phyloP scores from a whole-genome alignment of 2,329 filamentous ascomycete species.

The Venturia asperata region DNA sequence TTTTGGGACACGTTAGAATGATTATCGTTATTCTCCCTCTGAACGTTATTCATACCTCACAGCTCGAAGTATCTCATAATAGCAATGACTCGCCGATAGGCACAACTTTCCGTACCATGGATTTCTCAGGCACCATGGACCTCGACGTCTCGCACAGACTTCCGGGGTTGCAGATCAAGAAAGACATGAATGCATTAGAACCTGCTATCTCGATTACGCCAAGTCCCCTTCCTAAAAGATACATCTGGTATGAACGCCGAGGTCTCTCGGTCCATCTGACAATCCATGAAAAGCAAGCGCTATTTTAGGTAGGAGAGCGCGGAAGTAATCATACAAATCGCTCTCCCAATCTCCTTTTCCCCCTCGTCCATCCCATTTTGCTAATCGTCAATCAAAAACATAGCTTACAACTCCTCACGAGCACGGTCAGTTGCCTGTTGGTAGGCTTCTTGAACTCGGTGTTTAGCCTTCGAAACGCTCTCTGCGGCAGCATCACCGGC shows the following conservation, averaged over 20 bases:
- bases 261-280: not conserved
- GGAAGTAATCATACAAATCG: not conserved
- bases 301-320: not conserved
- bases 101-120: no score
- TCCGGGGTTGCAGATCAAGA: not conserved
- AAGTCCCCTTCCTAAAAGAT: not conserved
- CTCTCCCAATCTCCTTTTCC: not conserved
- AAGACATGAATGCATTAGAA: slow-evolving; percentile 2
- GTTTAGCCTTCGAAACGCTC: slow-evolving; percentile 24
- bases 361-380: not conserved
- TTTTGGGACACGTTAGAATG: no score
- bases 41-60: no score
- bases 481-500: slow-evolving; percentile 30
- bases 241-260: not conserved
- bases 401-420: slow-evolving; percentile 41
- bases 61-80: no score
- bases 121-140: no score
- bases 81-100: no score
- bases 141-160: no score
- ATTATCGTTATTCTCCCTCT: no score
- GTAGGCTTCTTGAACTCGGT: slow-evolving; percentile 25
- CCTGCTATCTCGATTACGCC: not conserved
- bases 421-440: slow-evolving; percentile 31
- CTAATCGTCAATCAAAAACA: not conserved
- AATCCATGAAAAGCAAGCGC: not conserved